These are phyloP conservation scores for Russula virescens DNA, from an alignment of 768 basidiomycete genomes.

Conservation along the genomic window DNA sequence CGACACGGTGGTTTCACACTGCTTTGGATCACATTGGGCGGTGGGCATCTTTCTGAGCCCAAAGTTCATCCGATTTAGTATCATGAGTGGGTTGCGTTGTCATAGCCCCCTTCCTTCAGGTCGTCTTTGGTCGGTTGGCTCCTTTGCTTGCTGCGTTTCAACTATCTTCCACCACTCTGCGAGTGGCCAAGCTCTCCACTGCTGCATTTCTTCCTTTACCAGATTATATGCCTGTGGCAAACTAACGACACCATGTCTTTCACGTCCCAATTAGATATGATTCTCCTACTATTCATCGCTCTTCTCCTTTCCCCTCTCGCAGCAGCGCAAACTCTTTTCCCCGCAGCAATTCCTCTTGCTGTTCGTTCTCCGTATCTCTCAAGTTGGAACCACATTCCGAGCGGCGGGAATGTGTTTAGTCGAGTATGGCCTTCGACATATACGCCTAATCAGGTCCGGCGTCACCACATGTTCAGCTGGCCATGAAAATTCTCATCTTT, in stretches of 20 bases:
- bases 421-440: slow-evolving; percentile 24
- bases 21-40: too few relatives aligned
- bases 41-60: too few relatives aligned
- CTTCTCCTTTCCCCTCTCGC: background rate
- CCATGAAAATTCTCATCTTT: background rate
- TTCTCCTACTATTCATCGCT: background rate
- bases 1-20: too few relatives aligned
- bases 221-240: background rate
- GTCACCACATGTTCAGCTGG: background rate
- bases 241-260: background rate
- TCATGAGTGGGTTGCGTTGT: background rate
- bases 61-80: background rate
- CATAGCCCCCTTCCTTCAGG: background rate
- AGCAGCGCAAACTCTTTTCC: slow-evolving; percentile 21
- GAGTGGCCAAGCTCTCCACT: background rate
- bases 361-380: slow-evolving; percentile 29
- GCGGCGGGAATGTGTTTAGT: slow-evolving; percentile 3
- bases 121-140: background rate
- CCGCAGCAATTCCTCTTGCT: slow-evolving; percentile 27
- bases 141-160: background rate
- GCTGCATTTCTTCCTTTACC: background rate
- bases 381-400: slow-evolving; percentile 21
- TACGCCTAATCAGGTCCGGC: background rate
- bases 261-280: background rate
- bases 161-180: background rate